Evolutionary conservation across 208 protist genomes (phyloP).

Genomic region (Acanthamoeba healyi): DNA sequence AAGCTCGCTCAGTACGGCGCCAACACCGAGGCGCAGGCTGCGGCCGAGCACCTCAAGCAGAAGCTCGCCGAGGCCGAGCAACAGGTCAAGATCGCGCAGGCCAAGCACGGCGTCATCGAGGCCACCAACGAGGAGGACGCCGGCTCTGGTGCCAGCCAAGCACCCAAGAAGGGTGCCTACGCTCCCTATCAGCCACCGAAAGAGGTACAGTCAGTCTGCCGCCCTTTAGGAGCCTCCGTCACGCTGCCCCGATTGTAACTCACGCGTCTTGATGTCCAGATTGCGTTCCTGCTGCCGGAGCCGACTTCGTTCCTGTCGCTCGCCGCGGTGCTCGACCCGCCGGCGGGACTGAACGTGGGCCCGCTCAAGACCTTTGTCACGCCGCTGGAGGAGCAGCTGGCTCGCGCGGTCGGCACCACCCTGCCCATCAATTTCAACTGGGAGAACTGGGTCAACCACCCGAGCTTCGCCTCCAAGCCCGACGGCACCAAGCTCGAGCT

Average conservation of each 20-base stretch:
- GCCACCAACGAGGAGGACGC: not conserved
- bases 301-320: conserved; percentile 35
- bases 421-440: conserved; percentile 53
- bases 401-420: conserved; percentile 32
- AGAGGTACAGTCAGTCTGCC: not conserved
- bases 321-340: conserved; percentile 9
- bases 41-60: conserved; percentile 38
- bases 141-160: not conserved
- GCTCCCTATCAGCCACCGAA: conserved; percentile 55
- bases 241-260: no score
- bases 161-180: conserved; percentile 11
- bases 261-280: no score
- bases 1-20: conserved; percentile 45
- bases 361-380: conserved; percentile 57
- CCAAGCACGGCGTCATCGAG: conserved; percentile 73
- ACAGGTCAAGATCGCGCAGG: conserved; percentile 55
- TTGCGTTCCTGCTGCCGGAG: conserved; percentile 22
- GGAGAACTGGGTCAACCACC: conserved; percentile 59
- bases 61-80: conserved; percentile 55
- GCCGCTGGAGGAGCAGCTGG: conserved; percentile 65
- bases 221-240: no score
- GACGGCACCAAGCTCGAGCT: not conserved
- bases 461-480: conserved; percentile 63
- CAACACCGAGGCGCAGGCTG: conserved; percentile 54
- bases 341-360: conserved; percentile 39